A percentile compares a stretch with the other conserved stretches of the same genome.
phyloP scores from a whole-genome alignment of 2,329 filamentous ascomycete genomes.

The Ophiocordyceps camponoti-saundersi region DNA sequence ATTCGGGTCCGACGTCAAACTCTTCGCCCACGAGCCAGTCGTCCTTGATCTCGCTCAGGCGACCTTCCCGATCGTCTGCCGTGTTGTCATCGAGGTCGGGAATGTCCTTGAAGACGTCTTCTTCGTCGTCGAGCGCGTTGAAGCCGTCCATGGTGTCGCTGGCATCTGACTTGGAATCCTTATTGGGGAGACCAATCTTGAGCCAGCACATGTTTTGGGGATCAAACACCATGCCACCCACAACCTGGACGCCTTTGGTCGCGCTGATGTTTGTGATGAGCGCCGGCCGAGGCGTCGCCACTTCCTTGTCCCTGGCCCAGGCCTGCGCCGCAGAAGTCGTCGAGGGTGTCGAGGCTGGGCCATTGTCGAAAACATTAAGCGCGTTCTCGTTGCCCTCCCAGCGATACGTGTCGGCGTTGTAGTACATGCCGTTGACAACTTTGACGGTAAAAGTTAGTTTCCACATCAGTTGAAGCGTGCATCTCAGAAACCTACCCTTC shows the following conservation, averaged over 20 bases:
- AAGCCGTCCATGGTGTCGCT: slow-evolving; percentile 45
- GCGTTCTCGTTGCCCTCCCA: slow-evolving; percentile 97
- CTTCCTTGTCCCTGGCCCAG: slow-evolving; percentile 37
- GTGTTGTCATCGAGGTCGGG: slow-evolving; percentile 67
- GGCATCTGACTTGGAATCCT: slow-evolving; percentile 24
- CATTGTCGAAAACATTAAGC: slow-evolving; percentile 58
- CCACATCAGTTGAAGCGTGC: background rate
- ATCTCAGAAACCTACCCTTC: slow-evolving; percentile 47
- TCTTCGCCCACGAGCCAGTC: slow-evolving; percentile 87
- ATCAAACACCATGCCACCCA: slow-evolving; percentile 97
- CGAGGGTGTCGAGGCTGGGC: slow-evolving; percentile 36
- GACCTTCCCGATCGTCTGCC: slow-evolving; percentile 31
- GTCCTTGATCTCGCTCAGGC: slow-evolving; percentile 47
- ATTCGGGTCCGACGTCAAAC: slow-evolving; percentile 93
- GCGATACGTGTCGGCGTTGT: slow-evolving; percentile 69
- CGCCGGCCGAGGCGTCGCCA: slow-evolving; percentile 47
- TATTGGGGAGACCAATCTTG: slow-evolving; percentile 45
- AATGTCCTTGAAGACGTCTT: slow-evolving; percentile 90
- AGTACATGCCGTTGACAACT: slow-evolving; percentile 92
- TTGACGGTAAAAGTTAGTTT: background rate
- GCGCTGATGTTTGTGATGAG: slow-evolving; percentile 82
- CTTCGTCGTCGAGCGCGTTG: slow-evolving; percentile 65
- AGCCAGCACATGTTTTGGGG: slow-evolving; percentile 96
- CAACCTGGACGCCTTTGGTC: slow-evolving; percentile 76
- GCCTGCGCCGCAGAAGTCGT: slow-evolving; percentile 20